phyloP scores from a whole-genome alignment of 2,329 filamentous ascomycete species.

The Aspergillus sp. region DNA sequence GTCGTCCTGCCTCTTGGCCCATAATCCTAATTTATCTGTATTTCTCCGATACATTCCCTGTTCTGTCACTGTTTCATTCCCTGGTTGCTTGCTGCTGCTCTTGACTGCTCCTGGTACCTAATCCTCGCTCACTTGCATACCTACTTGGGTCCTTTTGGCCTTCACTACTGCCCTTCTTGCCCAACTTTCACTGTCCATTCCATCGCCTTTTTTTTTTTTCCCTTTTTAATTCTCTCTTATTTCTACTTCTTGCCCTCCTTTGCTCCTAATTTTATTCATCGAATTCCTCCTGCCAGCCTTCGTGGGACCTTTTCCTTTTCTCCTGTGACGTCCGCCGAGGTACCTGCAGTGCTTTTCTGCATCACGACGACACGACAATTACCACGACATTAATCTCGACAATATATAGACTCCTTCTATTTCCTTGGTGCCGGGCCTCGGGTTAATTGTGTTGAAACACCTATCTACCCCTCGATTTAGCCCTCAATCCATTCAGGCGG shows the following conservation, averaged over 20 bases:
- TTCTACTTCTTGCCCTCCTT: not conserved
- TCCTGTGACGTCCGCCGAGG: constrained; percentile 1
- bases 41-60: constrained; percentile 8
- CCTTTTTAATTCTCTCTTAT: not conserved
- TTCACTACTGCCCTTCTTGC: not conserved
- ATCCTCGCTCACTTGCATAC: constrained; percentile 8
- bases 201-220: not conserved
- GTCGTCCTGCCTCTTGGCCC: constrained; percentile 4
- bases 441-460: constrained; percentile 20
- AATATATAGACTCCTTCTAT: constrained; percentile 3
- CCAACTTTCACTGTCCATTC: constrained; percentile 1
- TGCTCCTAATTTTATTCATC: constrained; percentile 3
- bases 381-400: constrained; percentile 16
- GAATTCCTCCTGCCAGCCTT: not conserved
- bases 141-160: not conserved
- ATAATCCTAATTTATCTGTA: constrained; percentile 14
- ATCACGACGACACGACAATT: constrained; percentile 13
- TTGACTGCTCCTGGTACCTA: constrained; percentile 15
- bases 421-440: constrained; percentile 8
- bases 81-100: constrained; percentile 11
- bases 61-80: constrained; percentile 23
- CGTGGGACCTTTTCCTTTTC: not conserved
- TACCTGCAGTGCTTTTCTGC: not conserved
- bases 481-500: constrained; percentile 8
- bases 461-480: constrained; percentile 8